Evolutionary conservation across 2,329 filamentous ascomycete species (phyloP), one percentile per base, ranked within the genome.

Genomic region (Pseudogymnoascus sp.): DNA sequence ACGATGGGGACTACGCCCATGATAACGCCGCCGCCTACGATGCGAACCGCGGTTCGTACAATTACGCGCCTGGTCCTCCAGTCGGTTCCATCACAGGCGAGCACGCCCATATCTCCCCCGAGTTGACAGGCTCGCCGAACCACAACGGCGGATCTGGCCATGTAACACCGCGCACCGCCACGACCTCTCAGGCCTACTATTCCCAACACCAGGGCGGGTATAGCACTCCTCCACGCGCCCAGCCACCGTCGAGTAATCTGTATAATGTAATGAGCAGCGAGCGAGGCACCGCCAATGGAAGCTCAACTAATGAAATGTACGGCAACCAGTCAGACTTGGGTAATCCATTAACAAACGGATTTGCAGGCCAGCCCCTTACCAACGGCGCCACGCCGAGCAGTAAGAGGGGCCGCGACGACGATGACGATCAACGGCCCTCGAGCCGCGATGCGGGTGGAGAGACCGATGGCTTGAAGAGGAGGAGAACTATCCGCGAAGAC

Each of bases 231-330:
- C 91, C 92, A 21, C 87, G 91, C 45, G 80, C 83, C 7, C 78
- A 79, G 47, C 81, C 86, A 65, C 83, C 88, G 3, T 87, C 90
- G 0, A 93, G 90, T 79, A 96, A 86, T 73, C 79, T 96, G 61
- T 96, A 96, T 81, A 96, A 87, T 75, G 88, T 96, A 67, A 92
- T 96, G 78, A 93, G 88, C 74, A 91, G 90, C 73, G 89, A 91
- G 65, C 84, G 90, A 26, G 84, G 80, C 31, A 75, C 85, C 10
- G 78, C 83, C 16, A 91, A 90, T 68, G 88, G 88, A n/a, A 82
- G 80, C 31, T 76, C 84, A 11, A 77, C 82, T 18, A 82, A 82
- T 60, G 90, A 96, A 68, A 83, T 87, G 5, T 96, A 96, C 73
- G 83, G 84, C 36, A 81, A 86, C 14, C 81, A 89, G 23, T 77